Percentiles rank a stretch among this genome's conserved stretches.
Evolutionary conservation across 1,284 basidiomycete species (phyloP).

Genomic region (Apiotrichum siamense): DNA sequence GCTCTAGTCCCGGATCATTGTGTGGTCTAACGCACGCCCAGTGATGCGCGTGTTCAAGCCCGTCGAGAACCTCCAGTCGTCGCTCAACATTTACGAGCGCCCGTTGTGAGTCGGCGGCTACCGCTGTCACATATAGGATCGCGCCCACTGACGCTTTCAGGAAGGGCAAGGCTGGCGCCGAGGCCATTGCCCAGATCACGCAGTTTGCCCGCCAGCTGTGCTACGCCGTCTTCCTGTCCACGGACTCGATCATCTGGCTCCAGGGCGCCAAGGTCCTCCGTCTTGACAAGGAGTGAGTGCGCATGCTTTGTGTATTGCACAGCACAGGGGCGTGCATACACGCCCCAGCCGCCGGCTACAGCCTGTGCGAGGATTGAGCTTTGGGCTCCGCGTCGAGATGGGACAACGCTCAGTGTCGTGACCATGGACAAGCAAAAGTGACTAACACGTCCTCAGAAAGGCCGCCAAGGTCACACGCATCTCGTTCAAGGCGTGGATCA

Average conservation of each 20-base stretch:
- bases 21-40: conserved; percentile 37
- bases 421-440: background rate
- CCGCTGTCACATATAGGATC: no score
- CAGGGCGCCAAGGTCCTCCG: conserved; percentile 65
- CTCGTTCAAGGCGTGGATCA: conserved; percentile 84
- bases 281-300: conserved; percentile 48
- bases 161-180: conserved; percentile 42
- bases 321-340: background rate
- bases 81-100: conserved; percentile 64
- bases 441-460: conserved; percentile 52
- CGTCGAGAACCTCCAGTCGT: conserved; percentile 88
- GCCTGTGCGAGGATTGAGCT: no score
- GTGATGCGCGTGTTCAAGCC: conserved; percentile 92
- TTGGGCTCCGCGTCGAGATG: background rate
- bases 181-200: conserved; percentile 66
- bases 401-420: background rate
- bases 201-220: conserved; percentile 78
- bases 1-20: no score
- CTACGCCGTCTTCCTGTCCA: conserved; percentile 83
- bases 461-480: conserved; percentile 62
- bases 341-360: no score
- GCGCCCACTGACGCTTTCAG: conserved; percentile 16
- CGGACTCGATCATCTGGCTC: conserved; percentile 81
- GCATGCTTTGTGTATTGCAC: no score
- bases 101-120: conserved; percentile 43